phyloP scores from a whole-genome alignment of 441 rosid species.

The Populus hybrid region DNA sequence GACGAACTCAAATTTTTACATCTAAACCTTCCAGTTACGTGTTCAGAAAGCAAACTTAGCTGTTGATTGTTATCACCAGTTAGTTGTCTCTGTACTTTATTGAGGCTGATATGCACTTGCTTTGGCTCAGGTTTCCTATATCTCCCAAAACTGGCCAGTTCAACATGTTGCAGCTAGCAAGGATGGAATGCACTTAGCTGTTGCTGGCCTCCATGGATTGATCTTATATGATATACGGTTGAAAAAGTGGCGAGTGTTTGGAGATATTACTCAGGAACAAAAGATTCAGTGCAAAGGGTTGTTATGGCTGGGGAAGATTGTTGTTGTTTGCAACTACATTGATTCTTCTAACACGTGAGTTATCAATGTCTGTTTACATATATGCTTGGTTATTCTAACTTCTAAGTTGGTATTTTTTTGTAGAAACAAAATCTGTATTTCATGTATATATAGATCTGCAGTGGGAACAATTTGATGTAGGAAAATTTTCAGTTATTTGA shows the following conservation, averaged over 20 bases:
- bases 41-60: conserved; percentile 16
- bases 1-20: conserved; percentile 91
- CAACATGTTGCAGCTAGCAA: conserved; percentile 98
- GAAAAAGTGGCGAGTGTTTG: conserved; percentile 96
- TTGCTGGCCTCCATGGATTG: conserved; percentile 93
- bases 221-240: conserved; percentile 79
- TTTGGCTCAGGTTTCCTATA: conserved; percentile 69
- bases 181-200: conserved; percentile 95
- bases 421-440: background rate
- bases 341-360: conserved; percentile 82
- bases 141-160: conserved; percentile 97
- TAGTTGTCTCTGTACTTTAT: conserved; percentile 8
- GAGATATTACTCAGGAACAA: conserved; percentile 95
- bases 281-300: conserved; percentile 93
- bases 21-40: conserved; percentile 91
- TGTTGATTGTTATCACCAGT: conserved; percentile 14
- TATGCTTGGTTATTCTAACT: conserved; percentile 13
- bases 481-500: background rate
- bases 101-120: conserved; percentile 30
- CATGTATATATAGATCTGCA: background rate
- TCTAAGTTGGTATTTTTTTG: conserved; percentile 10
- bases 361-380: conserved; percentile 18
- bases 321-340: conserved; percentile 87
- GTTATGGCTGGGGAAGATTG: conserved; percentile 93
- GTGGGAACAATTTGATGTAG: background rate